Base-by-base conservation (phyloP, 768 basidiomycete genomes). In the Agrocybe pediades region DNA sequence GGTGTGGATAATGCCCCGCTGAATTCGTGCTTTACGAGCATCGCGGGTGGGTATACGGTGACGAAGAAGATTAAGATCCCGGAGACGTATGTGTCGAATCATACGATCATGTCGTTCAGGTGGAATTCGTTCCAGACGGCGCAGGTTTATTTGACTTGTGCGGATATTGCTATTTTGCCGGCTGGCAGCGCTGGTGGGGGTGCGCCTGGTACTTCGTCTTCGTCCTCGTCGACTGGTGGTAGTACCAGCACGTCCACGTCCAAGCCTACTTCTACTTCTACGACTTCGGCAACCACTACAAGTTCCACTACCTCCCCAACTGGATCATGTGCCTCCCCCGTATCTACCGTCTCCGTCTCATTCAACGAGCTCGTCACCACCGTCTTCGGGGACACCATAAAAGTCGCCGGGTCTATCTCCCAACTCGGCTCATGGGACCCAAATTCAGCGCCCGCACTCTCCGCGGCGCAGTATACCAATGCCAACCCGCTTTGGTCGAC, bases 341-440 rank as follows among this genome's bases (percentile, higher is more conserved):
- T 41, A 7, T 24, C 40, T 16, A 50, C 21, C 16, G 49, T 50
- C 8, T 23, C 39, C 8, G 40, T 50, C 39, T 26, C 25, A 2
- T 50, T 50, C 49, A 50, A 50, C 49, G 49, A 50, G 40, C 49
- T 50, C 9, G 49, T 50, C 40, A 50, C 49, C 16, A 50, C 49
- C 24, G 49, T 50, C 20, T 17, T 41, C 7, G 49, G 49, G 6
- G 49, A 50, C 40, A 50, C 49, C 49, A 50, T 50, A 24, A 50
- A 50, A 26, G 17, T 50, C n/a, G 49, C 41, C 9, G 49, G 49
- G 3, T 50, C 49, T 9, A 50, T 50, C 11, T 21, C 49, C 15
- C 49, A 50, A 27, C 49, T 50, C 26, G 49, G 49, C 9, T 50
- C 49, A 19, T 50, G 49, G 49, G 41, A 41, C 17, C 40, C 49